Conservation (phyloP, 2,329 filamentous ascomycete genomes). For the Drechslerella dactyloides region DNA sequence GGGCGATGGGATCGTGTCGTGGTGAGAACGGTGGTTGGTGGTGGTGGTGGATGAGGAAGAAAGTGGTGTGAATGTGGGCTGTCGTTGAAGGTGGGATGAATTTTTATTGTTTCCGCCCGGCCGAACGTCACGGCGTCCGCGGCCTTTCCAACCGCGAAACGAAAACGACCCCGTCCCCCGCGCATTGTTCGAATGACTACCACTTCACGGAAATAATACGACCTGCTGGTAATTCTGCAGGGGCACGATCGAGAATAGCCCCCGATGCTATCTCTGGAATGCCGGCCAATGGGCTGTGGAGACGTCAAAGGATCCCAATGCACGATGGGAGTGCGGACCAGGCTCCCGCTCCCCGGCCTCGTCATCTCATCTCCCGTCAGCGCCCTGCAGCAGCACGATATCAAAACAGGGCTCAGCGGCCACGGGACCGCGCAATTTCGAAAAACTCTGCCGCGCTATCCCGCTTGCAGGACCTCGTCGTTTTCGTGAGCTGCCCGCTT, state of each 20-base stretch:
- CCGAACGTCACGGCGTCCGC: conserved; percentile 4
- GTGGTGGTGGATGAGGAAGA: conserved; percentile 7
- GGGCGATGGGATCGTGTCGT: background rate
- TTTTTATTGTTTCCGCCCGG: background rate
- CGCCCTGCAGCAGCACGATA: too few relatives aligned
- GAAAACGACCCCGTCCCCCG: background rate
- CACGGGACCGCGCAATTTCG: background rate
- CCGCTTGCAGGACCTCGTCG: conserved; percentile 1
- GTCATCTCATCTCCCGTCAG: conserved; percentile 26
- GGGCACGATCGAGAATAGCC: too few relatives aligned
- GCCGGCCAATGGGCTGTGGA: background rate
- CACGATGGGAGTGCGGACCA: background rate
- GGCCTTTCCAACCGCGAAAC: conserved; percentile 8
- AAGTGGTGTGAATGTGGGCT: conserved; percentile 43
- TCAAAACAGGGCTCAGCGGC: too few relatives aligned
- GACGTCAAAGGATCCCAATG: too few relatives aligned
- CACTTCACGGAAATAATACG: too few relatives aligned
- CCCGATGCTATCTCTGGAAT: too few relatives aligned
- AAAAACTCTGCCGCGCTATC: conserved; percentile 17
- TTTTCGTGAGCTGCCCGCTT: conserved; percentile 43
- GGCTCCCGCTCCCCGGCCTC: conserved; percentile 5
- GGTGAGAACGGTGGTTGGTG: background rate
- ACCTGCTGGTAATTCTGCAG: too few relatives aligned
- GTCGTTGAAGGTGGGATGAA: conserved; percentile 28
- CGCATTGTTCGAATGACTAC: too few relatives aligned